Evolutionary conservation across 1,139 yeast genomes (phyloP).

Genomic region (Candida sanyaensis): DNA sequence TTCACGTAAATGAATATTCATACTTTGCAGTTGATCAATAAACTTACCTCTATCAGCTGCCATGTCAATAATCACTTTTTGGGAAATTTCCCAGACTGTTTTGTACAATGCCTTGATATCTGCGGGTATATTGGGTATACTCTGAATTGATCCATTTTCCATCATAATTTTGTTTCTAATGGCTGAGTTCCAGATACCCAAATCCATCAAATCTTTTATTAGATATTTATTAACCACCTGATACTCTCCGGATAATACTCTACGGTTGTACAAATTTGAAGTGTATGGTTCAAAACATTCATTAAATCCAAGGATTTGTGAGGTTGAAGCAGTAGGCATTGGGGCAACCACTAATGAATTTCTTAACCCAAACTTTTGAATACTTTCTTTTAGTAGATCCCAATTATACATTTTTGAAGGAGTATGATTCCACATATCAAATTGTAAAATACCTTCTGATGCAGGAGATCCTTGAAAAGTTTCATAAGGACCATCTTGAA

Average conservation of each 20-base stretch:
- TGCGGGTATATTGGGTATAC: slow-evolving; percentile 72
- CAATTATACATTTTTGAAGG: slow-evolving; percentile 77
- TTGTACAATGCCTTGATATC: slow-evolving; percentile 79
- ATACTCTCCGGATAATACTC: slow-evolving; percentile 87
- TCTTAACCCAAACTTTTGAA: slow-evolving; percentile 67
- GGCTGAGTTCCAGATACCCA: slow-evolving; percentile 79
- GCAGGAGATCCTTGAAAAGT: slow-evolving; percentile 81
- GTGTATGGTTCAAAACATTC: slow-evolving; percentile 94
- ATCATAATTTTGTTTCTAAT: slow-evolving; percentile 81
- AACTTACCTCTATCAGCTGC: slow-evolving; percentile 94
- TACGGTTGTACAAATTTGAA: slow-evolving; percentile 81
- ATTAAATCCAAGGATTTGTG: slow-evolving; percentile 85
- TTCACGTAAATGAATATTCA: slow-evolving; percentile 80
- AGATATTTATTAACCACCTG: slow-evolving; percentile 85
- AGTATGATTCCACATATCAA: slow-evolving; percentile 76
- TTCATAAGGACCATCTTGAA: slow-evolving; percentile 63
- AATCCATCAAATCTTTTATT: slow-evolving; percentile 76
- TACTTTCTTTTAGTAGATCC: slow-evolving; percentile 63
- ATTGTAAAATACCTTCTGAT: slow-evolving; percentile 75
- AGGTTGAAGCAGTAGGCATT: slow-evolving; percentile 95
- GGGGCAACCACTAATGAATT: slow-evolving; percentile 87
- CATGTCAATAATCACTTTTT: slow-evolving; percentile 85
- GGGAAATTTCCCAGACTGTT: slow-evolving; percentile 97
- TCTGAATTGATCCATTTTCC: slow-evolving; percentile 85
- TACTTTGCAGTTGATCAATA: slow-evolving; percentile 92